Evolutionary conservation across 2,329 filamentous ascomycete species (phyloP), one percentile per base, ranked within the genome.

Genomic region (Plectosphaerella sp.): DNA sequence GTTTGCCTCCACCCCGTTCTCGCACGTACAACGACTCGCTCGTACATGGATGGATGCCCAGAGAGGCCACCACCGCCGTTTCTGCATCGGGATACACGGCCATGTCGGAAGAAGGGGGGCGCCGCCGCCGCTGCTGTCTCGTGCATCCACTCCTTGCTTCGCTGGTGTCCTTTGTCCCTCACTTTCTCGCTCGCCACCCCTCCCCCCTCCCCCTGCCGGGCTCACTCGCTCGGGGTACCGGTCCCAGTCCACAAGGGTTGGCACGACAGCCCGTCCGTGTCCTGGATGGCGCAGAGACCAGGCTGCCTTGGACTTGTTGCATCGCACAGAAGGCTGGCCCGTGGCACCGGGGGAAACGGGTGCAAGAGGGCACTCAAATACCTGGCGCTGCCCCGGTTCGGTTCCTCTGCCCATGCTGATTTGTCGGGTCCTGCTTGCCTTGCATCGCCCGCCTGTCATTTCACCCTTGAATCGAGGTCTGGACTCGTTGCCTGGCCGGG

Each of bases 261-360:
- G 35, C 47, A 48, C 47, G 25, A 24, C 47, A 48, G 35, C 47
- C 36, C 35, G 12, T 48, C 25, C 47, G 47, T 48, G 20, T 41
- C 18, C 12, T 48, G 9, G 18, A 48, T 25, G 36, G 36, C 47
- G 47, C 47, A 16, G 36, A 24, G 20, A 18, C 5, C 16, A 43
- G n/a, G n/a, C 41, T 16, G 18, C 41, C 41, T 18, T 43, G 41
- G 28, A 43, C 41, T 43, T 43, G 18, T 43, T 43, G 41, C n/a
- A 43, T 43, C 41, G 41, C 41, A 43, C 41, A 43, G 41, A 43
- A 33, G 28, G 28, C 28, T 33, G 41, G 41, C 10, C 22, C n/a
- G 41, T 9, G 18, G 41, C 16, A 43, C 41, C 41, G 41, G 41
- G 41, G 18, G 8, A 33, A 33, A 33, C 28, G 28, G 28, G 28